phyloP scores from a whole-genome alignment of 805 yeast genomes.

The Cyberlindnera galapagoensis region DNA sequence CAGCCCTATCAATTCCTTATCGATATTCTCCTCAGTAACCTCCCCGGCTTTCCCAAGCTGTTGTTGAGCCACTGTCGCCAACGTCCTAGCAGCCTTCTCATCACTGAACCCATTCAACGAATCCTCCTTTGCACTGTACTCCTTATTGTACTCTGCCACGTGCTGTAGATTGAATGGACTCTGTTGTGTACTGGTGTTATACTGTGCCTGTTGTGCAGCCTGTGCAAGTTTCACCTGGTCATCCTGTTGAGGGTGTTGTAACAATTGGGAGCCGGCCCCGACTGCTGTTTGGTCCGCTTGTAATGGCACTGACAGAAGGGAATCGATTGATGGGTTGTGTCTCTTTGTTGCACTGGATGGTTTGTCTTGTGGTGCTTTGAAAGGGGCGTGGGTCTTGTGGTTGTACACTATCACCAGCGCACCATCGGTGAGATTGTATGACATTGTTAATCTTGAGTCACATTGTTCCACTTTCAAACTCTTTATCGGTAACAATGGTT shows the following conservation, averaged over 20 bases:
- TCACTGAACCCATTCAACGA: slow-evolving; percentile 2
- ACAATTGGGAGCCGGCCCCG: no score
- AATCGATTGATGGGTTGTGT: no score
- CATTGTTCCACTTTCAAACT: slow-evolving; percentile 36
- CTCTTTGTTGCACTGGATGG: background rate
- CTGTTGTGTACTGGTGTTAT: background rate
- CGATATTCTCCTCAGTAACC: slow-evolving; percentile 18
- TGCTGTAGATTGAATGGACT: slow-evolving; percentile 7
- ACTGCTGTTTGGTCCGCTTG: no score
- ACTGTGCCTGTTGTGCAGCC: slow-evolving; percentile 1
- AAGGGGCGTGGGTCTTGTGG: slow-evolving; percentile 36
- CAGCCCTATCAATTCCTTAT: slow-evolving; percentile 20
- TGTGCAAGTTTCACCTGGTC: no score
- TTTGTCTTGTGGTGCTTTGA: slow-evolving; percentile 18
- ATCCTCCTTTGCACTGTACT: background rate
- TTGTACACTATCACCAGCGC: slow-evolving; percentile 29
- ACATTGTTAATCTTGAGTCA: slow-evolving; percentile 32
- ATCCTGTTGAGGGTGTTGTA: no score
- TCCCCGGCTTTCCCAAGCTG: slow-evolving; percentile 1
- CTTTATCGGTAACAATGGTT: no score
- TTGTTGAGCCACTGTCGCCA: slow-evolving; percentile 9
- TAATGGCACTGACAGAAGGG: no score
- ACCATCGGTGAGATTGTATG: slow-evolving; percentile 34
- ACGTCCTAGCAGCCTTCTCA: slow-evolving; percentile 12
- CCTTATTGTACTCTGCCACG: slow-evolving; percentile 12